A percentile compares a stretch with the other conserved stretches of the same genome.
Conservation (phyloP, 2,329 filamentous ascomycete genomes). For the Botrytis medusae region DNA sequence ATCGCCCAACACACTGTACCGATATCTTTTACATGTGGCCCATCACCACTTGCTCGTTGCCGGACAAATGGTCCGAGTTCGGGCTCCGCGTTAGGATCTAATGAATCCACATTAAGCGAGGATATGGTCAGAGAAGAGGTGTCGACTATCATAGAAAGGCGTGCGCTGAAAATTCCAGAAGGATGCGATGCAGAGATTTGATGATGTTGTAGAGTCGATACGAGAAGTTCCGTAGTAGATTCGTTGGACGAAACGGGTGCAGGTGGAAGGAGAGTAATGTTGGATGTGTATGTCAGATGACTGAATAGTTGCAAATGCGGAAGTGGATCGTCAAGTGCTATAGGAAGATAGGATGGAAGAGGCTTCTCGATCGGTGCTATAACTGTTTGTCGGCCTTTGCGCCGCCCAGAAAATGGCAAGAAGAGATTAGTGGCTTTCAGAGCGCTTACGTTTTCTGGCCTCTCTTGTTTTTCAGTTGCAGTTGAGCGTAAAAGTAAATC, state of each 20-base stretch:
- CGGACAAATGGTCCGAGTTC: slow-evolving; percentile 56
- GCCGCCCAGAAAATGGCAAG: slow-evolving; percentile 37
- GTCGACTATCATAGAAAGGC: slow-evolving; percentile 59
- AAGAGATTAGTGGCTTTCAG: slow-evolving; percentile 38
- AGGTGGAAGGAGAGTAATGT: slow-evolving; percentile 48
- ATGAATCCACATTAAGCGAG: slow-evolving; percentile 51
- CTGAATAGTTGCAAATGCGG: slow-evolving; percentile 72
- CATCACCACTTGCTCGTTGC: slow-evolving; percentile 42
- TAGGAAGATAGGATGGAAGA: slow-evolving; percentile 60
- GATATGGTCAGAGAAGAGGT: slow-evolving; percentile 52
- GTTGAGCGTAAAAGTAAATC: slow-evolving; percentile 35
- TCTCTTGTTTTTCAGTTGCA: slow-evolving; percentile 25
- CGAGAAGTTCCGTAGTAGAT: slow-evolving; percentile 28
- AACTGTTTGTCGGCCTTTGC: slow-evolving; percentile 32
- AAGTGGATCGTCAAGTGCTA: slow-evolving; percentile 63
- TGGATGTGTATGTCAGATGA: slow-evolving; percentile 61
- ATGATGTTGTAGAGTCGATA: slow-evolving; percentile 53
- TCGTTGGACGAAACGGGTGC: slow-evolving; percentile 24
- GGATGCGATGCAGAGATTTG: slow-evolving; percentile 50
- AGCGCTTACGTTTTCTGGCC: slow-evolving; percentile 32
- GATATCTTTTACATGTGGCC: slow-evolving; percentile 56
- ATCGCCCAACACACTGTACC: slow-evolving; percentile 65
- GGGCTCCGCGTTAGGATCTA: slow-evolving; percentile 57
- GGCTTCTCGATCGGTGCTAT: slow-evolving; percentile 43
- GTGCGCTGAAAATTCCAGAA: slow-evolving; percentile 56